phyloP scores from a whole-genome alignment of 2,329 filamentous ascomycete genomes.

The Golovinomyces cichoracearum region DNA sequence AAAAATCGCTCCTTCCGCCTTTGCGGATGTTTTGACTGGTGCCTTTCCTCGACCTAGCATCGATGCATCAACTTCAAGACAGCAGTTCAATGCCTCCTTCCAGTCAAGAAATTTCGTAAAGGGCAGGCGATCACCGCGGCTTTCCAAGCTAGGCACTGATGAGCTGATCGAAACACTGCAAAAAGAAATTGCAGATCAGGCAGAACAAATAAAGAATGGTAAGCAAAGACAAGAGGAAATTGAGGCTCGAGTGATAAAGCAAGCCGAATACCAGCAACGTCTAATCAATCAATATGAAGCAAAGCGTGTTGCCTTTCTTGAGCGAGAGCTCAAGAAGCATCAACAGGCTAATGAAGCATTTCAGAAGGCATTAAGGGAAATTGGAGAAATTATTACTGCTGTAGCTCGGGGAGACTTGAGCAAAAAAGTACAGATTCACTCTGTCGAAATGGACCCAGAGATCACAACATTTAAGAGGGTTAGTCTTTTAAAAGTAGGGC shows the following conservation, averaged over 20 bases:
- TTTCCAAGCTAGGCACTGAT: slow-evolving; percentile 39
- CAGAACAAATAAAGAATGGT: slow-evolving; percentile 74
- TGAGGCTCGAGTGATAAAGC: slow-evolving; percentile 60
- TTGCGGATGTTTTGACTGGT: slow-evolving; percentile 25
- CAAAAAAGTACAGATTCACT: slow-evolving; percentile 89
- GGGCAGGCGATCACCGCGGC: slow-evolving; percentile 11
- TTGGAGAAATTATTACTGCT: slow-evolving; percentile 89
- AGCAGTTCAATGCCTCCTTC: slow-evolving; percentile 18
- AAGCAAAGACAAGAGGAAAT: slow-evolving; percentile 66
- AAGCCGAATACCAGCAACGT: slow-evolving; percentile 61
- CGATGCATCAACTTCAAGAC: slow-evolving; percentile 14
- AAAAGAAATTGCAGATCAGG: slow-evolving; percentile 81
- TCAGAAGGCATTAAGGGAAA: slow-evolving; percentile 87
- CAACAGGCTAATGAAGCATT: slow-evolving; percentile 97
- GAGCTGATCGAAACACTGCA: slow-evolving; percentile 65
- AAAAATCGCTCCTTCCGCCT: slow-evolving; percentile 37
- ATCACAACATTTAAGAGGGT: slow-evolving; percentile 95
- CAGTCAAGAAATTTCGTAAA: slow-evolving; percentile 10
- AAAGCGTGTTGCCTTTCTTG: slow-evolving; percentile 65
- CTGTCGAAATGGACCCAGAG: slow-evolving; percentile 90
- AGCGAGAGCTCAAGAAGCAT: slow-evolving; percentile 86
- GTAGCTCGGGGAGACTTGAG: slow-evolving; percentile 87
- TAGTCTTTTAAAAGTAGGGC: slow-evolving; percentile 1
- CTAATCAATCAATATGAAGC: slow-evolving; percentile 62
- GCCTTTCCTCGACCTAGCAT: slow-evolving; percentile 14